phyloP scores from a whole-genome alignment of 2,329 filamentous ascomycete genomes.

The Didymella sp. region DNA sequence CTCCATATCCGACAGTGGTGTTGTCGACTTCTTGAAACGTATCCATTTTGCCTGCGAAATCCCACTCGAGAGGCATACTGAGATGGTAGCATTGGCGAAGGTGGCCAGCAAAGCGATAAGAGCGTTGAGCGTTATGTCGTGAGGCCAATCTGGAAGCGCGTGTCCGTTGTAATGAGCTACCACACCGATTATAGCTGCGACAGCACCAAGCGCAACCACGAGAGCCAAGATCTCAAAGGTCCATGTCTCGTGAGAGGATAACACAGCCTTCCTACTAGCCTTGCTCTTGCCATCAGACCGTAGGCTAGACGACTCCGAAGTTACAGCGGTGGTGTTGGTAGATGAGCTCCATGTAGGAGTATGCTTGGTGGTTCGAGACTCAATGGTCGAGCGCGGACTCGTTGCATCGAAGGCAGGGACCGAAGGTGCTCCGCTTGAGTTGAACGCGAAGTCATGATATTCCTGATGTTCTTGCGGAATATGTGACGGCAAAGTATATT shows the following conservation, averaged over 20 bases:
- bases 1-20: background rate
- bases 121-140: background rate
- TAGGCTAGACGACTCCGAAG: background rate
- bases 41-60: background rate
- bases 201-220: background rate
- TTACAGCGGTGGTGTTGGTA: background rate
- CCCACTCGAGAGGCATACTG: background rate
- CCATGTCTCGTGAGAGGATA: background rate
- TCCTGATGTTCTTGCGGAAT: background rate
- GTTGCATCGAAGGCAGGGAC: background rate
- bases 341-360: background rate
- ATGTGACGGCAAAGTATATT: background rate
- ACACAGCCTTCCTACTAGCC: background rate
- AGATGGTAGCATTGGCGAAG: background rate
- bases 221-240: background rate
- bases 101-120: background rate
- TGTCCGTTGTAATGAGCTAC: background rate
- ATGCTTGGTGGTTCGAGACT: background rate
- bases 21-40: background rate
- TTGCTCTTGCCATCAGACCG: background rate
- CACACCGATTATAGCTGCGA: background rate
- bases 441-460: background rate
- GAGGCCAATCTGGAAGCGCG: background rate
- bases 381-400: background rate
- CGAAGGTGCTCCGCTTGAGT: background rate